phyloP scores from a whole-genome alignment of 352 stramenopile genomes.

The Pythium rishiriense region DNA sequence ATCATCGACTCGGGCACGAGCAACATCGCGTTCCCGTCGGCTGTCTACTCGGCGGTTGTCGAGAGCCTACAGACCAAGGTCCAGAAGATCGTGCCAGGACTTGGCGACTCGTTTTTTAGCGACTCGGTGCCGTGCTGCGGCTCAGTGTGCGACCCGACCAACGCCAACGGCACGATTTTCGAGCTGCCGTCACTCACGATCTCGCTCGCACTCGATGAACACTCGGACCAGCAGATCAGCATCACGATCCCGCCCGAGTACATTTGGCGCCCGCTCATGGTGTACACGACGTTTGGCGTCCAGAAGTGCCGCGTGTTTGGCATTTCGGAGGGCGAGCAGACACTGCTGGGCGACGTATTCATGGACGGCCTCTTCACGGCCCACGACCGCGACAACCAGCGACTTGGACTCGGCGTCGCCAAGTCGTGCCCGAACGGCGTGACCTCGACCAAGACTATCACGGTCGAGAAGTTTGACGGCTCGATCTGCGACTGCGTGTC shows the following conservation, averaged over 20 bases:
- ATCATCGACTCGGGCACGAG: constrained; percentile 83
- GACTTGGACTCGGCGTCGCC: constrained; percentile 65
- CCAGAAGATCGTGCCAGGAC: constrained; percentile 36
- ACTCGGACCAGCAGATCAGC: constrained; percentile 59
- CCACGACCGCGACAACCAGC: constrained; percentile 63
- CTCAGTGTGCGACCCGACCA: constrained; percentile 63
- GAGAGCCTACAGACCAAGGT: constrained; percentile 56
- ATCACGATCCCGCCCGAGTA: constrained; percentile 77
- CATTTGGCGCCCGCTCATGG: constrained; percentile 79
- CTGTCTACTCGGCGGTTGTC: constrained; percentile 63
- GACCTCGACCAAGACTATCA: constrained; percentile 67
- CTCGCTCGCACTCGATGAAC: constrained; percentile 52
- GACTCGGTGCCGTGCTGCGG: constrained; percentile 73
- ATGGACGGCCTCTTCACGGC: constrained; percentile 85
- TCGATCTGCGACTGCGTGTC: constrained; percentile 75
- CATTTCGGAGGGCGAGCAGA: constrained; percentile 77
- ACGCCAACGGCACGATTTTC: constrained; percentile 58
- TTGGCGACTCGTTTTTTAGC: constrained; percentile 66
- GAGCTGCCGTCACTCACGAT: constrained; percentile 61
- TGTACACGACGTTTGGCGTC: constrained; percentile 42
- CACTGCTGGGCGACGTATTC: constrained; percentile 79
- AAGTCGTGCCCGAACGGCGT: constrained; percentile 72
- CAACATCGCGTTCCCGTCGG: constrained; percentile 77
- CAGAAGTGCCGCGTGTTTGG: constrained; percentile 71
- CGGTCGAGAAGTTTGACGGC: constrained; percentile 36